Evolutionary conservation across 306 rosid genomes (phyloP).

Genomic region (Crataegus laevigata): DNA sequence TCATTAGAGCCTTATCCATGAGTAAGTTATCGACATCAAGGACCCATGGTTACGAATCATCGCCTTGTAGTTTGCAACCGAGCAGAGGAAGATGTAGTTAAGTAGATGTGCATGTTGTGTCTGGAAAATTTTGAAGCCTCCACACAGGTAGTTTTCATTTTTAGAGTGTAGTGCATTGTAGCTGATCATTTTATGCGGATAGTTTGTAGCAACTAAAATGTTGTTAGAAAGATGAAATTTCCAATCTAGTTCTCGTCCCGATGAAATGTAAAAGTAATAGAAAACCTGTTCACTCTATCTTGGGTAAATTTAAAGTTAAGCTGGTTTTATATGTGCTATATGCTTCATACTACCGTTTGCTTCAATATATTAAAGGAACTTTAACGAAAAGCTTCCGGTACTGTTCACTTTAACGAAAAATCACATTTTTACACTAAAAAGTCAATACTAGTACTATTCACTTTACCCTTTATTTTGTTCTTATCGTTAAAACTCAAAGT

Average conservation of each 20-base stretch:
- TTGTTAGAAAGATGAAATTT: not conserved
- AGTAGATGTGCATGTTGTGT: slow-evolving; percentile 4
- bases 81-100: not conserved
- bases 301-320: not conserved
- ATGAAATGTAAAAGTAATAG: not conserved
- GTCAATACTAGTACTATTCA: too few species aligned
- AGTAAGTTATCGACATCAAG: not conserved
- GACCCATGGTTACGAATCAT: slow-evolving; percentile 3
- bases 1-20: slow-evolving; percentile 23
- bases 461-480: too few species aligned
- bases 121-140: not conserved
- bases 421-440: too few species aligned
- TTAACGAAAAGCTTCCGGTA: too few species aligned
- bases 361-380: too few species aligned
- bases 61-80: not conserved
- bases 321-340: not conserved
- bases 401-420: too few species aligned
- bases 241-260: not conserved
- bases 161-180: not conserved
- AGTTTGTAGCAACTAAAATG: not conserved
- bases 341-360: not conserved
- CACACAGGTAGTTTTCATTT: not conserved
- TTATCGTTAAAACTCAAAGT: too few species aligned
- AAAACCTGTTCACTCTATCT: not conserved
- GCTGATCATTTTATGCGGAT: slow-evolving; percentile 1